Evolutionary conservation across 1,284 basidiomycete species (phyloP).

Genomic region (Mycosarcoma maydis): DNA sequence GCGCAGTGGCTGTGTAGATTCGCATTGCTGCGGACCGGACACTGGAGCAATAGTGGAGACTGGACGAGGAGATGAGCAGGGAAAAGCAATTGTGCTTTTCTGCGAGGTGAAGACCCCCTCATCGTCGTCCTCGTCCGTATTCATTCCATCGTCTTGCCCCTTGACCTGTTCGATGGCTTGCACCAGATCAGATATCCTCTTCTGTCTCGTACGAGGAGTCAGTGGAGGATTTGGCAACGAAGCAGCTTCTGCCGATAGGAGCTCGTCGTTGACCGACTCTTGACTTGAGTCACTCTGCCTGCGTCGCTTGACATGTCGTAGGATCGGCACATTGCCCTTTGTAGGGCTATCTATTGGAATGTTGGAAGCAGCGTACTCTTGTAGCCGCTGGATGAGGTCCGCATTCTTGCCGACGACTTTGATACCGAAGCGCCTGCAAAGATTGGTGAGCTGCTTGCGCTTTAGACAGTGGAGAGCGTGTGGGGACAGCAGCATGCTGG

Average conservation of each 20-base stretch:
- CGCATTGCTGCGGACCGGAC: neutral
- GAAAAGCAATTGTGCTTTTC: constrained; percentile 27
- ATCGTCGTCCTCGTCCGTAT: constrained; percentile 27
- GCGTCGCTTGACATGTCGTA: constrained; percentile 39
- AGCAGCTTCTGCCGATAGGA: neutral
- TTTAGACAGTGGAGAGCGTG: constrained; percentile 55
- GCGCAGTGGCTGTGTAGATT: constrained; percentile 38
- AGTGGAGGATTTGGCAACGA: constrained; percentile 9
- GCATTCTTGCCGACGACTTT: constrained; percentile 50
- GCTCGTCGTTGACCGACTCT: constrained; percentile 21
- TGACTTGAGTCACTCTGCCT: constrained; percentile 35
- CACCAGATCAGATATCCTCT: constrained; percentile 32
- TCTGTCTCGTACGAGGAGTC: constrained; percentile 35
- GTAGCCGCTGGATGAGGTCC: constrained; percentile 43
- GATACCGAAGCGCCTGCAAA: constrained; percentile 49
- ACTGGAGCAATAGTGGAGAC: constrained; percentile 12
- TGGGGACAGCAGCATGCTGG: constrained; percentile 45
- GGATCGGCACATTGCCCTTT: constrained; percentile 38
- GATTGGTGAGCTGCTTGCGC: constrained; percentile 53
- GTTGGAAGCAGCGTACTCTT: constrained; percentile 43
- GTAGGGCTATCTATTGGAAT: constrained; percentile 40
- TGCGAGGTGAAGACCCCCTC: constrained; percentile 7
- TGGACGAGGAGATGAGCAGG: constrained; percentile 6
- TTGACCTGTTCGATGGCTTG: constrained; percentile 46
- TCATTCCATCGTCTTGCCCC: constrained; percentile 16